Evolutionary conservation across 352 stramenopile genomes (phyloP).

Genomic region (Phytophthora aleatoria): DNA sequence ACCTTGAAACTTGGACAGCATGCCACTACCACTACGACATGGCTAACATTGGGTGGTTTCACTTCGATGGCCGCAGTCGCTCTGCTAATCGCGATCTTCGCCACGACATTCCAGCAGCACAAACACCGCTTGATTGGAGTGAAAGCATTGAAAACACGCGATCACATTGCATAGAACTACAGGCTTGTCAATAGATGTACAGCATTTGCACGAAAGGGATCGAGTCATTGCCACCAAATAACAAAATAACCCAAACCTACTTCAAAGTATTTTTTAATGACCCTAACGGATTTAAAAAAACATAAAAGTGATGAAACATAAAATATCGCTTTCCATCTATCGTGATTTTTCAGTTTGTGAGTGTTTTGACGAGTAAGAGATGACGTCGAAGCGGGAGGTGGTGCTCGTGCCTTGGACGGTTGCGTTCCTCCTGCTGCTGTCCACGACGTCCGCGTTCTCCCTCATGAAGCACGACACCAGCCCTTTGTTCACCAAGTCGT

Average conservation of each 20-base stretch:
- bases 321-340: not conserved
- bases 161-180: constrained; percentile 32
- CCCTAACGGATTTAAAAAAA: not conserved
- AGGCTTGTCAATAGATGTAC: not conserved
- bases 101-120: constrained; percentile 18
- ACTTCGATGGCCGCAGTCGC: constrained; percentile 31
- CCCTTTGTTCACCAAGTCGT: constrained; percentile 73
- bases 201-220: too few species aligned
- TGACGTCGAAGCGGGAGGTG: not conserved
- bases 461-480: constrained; percentile 48
- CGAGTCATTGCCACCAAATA: too few species aligned
- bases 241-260: too few species aligned
- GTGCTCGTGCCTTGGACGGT: constrained; percentile 8
- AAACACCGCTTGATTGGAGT: constrained; percentile 26
- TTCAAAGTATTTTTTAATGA: too few species aligned
- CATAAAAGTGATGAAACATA: not conserved
- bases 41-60: constrained; percentile 37
- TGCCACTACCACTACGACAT: constrained; percentile 9
- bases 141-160: constrained; percentile 21
- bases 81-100: constrained; percentile 28
- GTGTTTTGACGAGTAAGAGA: not conserved
- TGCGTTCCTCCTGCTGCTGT: constrained; percentile 17
- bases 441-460: constrained; percentile 20
- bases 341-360: constrained; percentile 2
- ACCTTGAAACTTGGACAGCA: constrained; percentile 33